These are phyloP conservation scores for Cyberlindnera meyerae DNA, from an alignment of 805 yeast genomes.

Conservation along the genomic window DNA sequence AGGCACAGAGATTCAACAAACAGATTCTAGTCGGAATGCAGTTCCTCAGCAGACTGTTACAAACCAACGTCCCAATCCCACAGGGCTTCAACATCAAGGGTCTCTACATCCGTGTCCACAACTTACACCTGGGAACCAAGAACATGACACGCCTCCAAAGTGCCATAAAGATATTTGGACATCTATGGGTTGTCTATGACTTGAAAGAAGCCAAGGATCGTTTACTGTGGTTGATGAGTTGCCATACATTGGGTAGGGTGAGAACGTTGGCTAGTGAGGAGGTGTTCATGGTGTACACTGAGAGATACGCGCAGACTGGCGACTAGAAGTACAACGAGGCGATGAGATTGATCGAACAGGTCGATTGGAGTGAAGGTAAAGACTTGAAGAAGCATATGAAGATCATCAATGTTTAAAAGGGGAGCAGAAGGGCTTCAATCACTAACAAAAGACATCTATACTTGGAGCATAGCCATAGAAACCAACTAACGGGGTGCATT, in stretches of 20 bases:
- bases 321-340: constrained; percentile 27
- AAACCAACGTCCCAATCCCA: constrained; percentile 20
- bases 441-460: too few species aligned
- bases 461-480: too few species aligned
- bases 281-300: constrained; percentile 34
- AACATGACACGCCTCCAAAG: constrained; percentile 33
- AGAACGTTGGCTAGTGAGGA: constrained; percentile 38
- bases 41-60: constrained; percentile 20
- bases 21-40: constrained; percentile 23
- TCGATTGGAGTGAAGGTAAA: constrained; percentile 20
- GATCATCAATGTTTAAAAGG: constrained; percentile 5
- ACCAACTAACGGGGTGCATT: too few species aligned
- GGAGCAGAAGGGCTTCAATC: too few species aligned
- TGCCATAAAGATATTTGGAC: constrained; percentile 41
- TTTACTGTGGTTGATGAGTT: constrained; percentile 27
- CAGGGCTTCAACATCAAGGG: constrained; percentile 25
- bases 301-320: constrained; percentile 28
- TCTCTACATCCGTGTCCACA: constrained; percentile 46
- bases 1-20: constrained; percentile 16
- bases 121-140: constrained; percentile 49
- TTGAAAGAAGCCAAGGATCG: constrained; percentile 17
- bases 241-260: constrained; percentile 30
- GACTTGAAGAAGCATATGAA: constrained; percentile 2
- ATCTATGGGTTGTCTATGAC: constrained; percentile 25
- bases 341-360: constrained; percentile 8